Evolutionary conservation across 1,139 yeast species (phyloP), one percentile per base, ranked within the genome.

Genomic region (Debaryomyces sp.): DNA sequence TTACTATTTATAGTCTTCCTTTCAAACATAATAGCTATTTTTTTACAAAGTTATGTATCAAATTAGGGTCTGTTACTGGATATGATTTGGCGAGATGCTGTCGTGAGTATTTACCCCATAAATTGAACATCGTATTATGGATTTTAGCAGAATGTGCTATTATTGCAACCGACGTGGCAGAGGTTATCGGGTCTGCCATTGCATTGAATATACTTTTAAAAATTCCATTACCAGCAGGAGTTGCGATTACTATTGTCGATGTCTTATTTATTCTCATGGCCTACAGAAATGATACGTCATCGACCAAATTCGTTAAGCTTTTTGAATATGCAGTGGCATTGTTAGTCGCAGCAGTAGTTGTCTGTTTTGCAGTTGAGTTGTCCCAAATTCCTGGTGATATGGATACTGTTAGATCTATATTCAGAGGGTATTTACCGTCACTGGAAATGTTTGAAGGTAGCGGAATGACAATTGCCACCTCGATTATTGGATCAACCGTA

Each of bases 141-240:
- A 54, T 86, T 38, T 73, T 87, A 51, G 92, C 96, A 1, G 96
- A 89, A 63, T 75, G 80, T 59, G 95, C 96, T 29, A 88, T 89
- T 50, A 81, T 89, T 45, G 90, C 96, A 1, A 89, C 96, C 0
- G 96, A 89, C 71, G 77, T 89, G 8, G 95, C 96, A 3, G 96
- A 89, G 61, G 96, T 89, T 29, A 87, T 89, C 48, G 96, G 96
- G 58, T 82, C 90, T n/a, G 95, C 96, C 4, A 83, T 89, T 57
- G 94, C 96, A 0, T 70, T 89, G 51, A 87, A 89, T 60, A 84
- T 89, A 47, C 71, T 89, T 51, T 58, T 87, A 41, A 77, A 76
- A 45, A 74, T 89, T 13, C 96, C 96, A 0, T 70, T 89, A 33
- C 85, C 91, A 8, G 94, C 92, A 0, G 96, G 96, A 49, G 90